These are phyloP conservation scores for Bipolaris oryzae DNA, from an alignment of 2,329 filamentous ascomycete species.

Conservation along the genomic window DNA sequence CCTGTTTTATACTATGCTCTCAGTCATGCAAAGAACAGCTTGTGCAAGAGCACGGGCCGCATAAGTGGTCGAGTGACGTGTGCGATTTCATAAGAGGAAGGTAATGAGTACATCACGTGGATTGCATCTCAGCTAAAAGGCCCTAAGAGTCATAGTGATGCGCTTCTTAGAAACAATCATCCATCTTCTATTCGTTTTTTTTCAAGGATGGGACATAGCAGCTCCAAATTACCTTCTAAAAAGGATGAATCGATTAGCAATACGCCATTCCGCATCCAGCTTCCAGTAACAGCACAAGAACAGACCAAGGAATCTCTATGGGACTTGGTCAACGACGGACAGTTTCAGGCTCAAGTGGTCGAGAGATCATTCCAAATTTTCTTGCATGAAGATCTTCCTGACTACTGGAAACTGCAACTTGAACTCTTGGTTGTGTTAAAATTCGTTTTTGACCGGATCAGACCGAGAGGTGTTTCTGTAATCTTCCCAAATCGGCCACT, in stretches of 20 bases:
- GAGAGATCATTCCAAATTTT: constrained; percentile 3
- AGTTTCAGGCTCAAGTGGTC: constrained; percentile 5
- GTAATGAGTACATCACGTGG: not conserved
- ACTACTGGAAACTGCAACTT: constrained; percentile 4
- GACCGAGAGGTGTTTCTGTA: constrained; percentile 1
- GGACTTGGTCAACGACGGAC: not conserved
- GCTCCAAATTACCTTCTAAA: not conserved
- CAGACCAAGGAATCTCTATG: not conserved
- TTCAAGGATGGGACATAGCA: not conserved
- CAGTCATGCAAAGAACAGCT: not conserved
- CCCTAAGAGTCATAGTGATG: not conserved
- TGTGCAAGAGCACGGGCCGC: not conserved
- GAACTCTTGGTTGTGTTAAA: constrained; percentile 8
- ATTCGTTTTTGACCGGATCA: constrained; percentile 6
- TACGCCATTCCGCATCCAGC: not conserved
- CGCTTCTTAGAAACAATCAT: not conserved
- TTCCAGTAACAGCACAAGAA: not conserved
- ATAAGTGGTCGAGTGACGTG: not conserved
- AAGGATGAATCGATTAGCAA: too few relatives aligned
- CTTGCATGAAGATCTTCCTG: constrained; percentile 1
- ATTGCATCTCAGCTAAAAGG: not conserved
- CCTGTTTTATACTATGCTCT: not conserved
- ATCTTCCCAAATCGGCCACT: constrained; percentile 9
- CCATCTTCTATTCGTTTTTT: not conserved
- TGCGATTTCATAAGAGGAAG: not conserved